Conservation (phyloP, 768 basidiomycete genomes). For the Boletales sp. region DNA sequence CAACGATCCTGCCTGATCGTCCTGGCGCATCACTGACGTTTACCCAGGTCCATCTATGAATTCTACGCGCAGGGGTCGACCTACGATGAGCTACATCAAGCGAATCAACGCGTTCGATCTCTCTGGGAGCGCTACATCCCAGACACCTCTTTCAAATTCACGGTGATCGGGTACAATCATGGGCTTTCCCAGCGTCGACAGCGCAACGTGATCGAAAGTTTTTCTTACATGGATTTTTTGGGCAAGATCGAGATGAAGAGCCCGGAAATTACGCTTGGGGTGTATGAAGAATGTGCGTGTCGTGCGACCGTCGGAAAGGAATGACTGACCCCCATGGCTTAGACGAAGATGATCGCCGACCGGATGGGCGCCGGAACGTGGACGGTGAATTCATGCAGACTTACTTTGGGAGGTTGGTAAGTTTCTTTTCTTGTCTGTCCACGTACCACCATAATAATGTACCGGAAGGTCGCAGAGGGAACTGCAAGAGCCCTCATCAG, state of each 20-base stretch:
- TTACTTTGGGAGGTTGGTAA: slow-evolving; percentile 87
- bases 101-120: slow-evolving; percentile 39
- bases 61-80: slow-evolving; percentile 68
- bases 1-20: not conserved
- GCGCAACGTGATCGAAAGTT: slow-evolving; percentile 66
- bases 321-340: not conserved
- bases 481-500: slow-evolving; percentile 64
- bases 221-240: slow-evolving; percentile 78
- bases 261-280: slow-evolving; percentile 68
- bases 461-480: slow-evolving; percentile 52
- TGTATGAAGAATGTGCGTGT: slow-evolving; percentile 84
- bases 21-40: not conserved
- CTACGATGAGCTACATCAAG: slow-evolving; percentile 68
- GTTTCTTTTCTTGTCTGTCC: slow-evolving; percentile 24
- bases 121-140: slow-evolving; percentile 59
- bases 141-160: slow-evolving; percentile 78
- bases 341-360: slow-evolving; percentile 53
- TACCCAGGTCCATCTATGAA: slow-evolving; percentile 66
- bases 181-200: slow-evolving; percentile 68
- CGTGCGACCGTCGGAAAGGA: not conserved
- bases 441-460: not conserved
- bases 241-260: slow-evolving; percentile 81
- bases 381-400: slow-evolving; percentile 68
- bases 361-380: slow-evolving; percentile 49
- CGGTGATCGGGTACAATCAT: slow-evolving; percentile 71